Percentiles rank a stretch among this genome's conserved stretches.
Conservation (phyloP, 805 yeast genomes). For the Myxozyma lipomycoides region DNA sequence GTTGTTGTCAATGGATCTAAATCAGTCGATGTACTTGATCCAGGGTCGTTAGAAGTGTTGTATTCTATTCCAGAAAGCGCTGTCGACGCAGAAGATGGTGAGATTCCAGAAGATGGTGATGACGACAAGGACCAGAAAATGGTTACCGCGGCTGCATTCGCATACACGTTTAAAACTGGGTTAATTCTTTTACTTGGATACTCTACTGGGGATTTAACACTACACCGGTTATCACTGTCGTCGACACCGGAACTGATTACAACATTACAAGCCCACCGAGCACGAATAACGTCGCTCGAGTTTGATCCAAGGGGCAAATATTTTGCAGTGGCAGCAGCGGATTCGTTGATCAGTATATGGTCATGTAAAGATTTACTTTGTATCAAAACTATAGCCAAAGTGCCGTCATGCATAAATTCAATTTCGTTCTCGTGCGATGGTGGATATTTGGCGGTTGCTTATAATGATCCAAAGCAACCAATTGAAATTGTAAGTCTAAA, state of each 20-base stretch:
- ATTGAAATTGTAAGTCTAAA: constrained; percentile 38
- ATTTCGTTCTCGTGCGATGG: constrained; percentile 48
- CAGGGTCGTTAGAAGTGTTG: background rate
- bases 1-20: background rate
- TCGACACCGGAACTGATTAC: constrained; percentile 1
- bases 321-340: constrained; percentile 54
- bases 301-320: constrained; percentile 53
- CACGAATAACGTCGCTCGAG: constrained; percentile 46
- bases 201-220: constrained; percentile 44
- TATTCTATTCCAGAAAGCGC: no score
- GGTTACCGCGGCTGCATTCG: constrained; percentile 41
- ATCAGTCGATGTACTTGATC: background rate
- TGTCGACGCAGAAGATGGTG: no score
- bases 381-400: constrained; percentile 31
- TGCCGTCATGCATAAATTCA: constrained; percentile 37
- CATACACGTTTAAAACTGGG: constrained; percentile 22
- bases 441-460: constrained; percentile 42
- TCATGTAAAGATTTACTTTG: constrained; percentile 42
- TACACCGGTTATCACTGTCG: constrained; percentile 26
- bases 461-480: constrained; percentile 42
- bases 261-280: constrained; percentile 46
- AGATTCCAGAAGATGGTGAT: no score
- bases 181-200: constrained; percentile 46
- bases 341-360: constrained; percentile 56
- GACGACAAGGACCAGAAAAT: no score